Evolutionary conservation across 2,329 filamentous ascomycete species (phyloP).

Genomic region (Colletotrichum agaves): DNA sequence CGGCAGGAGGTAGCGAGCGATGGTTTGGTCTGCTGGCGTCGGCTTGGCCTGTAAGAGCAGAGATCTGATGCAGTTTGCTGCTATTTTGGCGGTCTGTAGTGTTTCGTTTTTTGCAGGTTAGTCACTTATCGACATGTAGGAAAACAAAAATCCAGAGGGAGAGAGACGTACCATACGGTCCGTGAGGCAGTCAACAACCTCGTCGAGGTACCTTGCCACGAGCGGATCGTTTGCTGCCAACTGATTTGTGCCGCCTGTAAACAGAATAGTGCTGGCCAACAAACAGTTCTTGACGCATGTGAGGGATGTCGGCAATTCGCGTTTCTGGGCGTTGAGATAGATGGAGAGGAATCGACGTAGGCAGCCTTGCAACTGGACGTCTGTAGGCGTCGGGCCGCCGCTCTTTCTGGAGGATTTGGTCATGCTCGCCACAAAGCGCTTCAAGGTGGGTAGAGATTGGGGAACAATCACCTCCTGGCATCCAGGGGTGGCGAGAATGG

Average conservation of each 20-base stretch:
- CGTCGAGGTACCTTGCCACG: constrained; percentile 78
- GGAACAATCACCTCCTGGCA: constrained; percentile 92
- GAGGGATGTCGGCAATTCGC: constrained; percentile 79
- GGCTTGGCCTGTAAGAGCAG: constrained; percentile 75
- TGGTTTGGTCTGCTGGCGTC: constrained; percentile 74
- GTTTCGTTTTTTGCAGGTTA: constrained; percentile 28
- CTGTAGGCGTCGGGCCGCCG: constrained; percentile 60
- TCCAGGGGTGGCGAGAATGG: constrained; percentile 85
- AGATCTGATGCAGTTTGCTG: constrained; percentile 88
- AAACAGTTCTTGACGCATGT: constrained; percentile 93
- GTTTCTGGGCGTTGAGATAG: constrained; percentile 78
- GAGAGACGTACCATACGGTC: constrained; percentile 77
- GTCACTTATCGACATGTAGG: constrained; percentile 5
- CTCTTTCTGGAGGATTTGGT: constrained; percentile 54
- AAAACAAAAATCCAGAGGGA: background rate
- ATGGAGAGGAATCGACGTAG: constrained; percentile 86
- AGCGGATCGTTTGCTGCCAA: constrained; percentile 81
- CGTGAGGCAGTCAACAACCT: constrained; percentile 85
- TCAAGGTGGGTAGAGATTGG: constrained; percentile 88
- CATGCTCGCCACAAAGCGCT: constrained; percentile 86
- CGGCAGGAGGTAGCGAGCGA: constrained; percentile 80
- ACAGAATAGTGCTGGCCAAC: constrained; percentile 86
- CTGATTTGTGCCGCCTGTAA: constrained; percentile 81
- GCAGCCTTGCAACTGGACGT: constrained; percentile 81
- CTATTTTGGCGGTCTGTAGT: constrained; percentile 81